Conservation (phyloP, 1,139 yeast species). For the Yamadazyma friedrichii region DNA sequence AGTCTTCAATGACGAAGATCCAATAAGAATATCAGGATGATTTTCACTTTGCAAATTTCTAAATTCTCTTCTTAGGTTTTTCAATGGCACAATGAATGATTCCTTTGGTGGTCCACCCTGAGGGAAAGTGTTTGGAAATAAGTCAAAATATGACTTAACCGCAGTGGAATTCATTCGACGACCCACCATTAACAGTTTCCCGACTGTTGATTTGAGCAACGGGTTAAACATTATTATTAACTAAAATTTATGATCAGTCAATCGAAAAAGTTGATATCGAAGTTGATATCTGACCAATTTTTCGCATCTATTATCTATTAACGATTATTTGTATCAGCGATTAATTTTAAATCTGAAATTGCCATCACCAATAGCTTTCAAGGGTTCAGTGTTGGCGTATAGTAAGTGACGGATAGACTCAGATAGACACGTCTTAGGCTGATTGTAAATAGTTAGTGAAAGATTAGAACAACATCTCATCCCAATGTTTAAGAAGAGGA, state of each 20-base stretch:
- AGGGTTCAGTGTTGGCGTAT: too few relatives aligned
- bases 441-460: too few relatives aligned
- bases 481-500: constrained; percentile 36
- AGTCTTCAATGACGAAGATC: constrained; percentile 20
- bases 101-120: constrained; percentile 66
- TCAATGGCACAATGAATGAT: constrained; percentile 55
- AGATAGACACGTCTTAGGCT: too few relatives aligned
- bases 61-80: constrained; percentile 68
- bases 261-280: too few relatives aligned
- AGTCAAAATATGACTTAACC: constrained; percentile 41
- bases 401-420: too few relatives aligned
- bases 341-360: too few relatives aligned
- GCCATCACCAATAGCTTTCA: too few relatives aligned
- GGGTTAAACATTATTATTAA: not conserved
- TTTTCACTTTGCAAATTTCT: constrained; percentile 65
- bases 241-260: not conserved
- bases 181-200: not conserved
- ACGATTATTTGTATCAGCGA: too few relatives aligned
- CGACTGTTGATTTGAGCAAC: not conserved
- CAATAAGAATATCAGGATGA: constrained; percentile 73
- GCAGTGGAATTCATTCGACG: constrained; percentile 6
- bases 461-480: too few relatives aligned
- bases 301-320: too few relatives aligned
- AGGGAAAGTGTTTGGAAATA: constrained; percentile 78
- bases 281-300: too few relatives aligned